These are phyloP conservation scores for Sphagnum magellanicum DNA, from an alignment of 228 moss, liverwort and hornwort species.

Conservation along the genomic window DNA sequence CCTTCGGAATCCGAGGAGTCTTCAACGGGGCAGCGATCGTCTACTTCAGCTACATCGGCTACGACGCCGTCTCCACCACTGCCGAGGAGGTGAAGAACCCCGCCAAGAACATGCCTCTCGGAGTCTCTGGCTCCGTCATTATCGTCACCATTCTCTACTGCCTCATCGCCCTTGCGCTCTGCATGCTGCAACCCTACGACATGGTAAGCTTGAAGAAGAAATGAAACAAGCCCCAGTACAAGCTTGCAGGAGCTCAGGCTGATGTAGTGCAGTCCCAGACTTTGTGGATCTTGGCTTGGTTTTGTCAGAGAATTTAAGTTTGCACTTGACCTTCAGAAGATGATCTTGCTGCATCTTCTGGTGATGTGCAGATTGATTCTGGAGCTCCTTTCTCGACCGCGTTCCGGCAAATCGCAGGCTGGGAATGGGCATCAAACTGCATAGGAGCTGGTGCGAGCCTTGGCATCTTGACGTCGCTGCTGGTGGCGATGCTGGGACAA, in stretches of 20 bases:
- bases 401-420: slow-evolving; percentile 69
- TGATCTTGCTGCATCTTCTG: no score
- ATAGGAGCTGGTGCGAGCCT: slow-evolving; percentile 85
- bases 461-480: slow-evolving; percentile 82
- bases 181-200: slow-evolving; percentile 87
- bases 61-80: slow-evolving; percentile 86
- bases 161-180: slow-evolving; percentile 69
- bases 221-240: no score
- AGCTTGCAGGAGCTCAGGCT: no score
- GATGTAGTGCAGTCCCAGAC: no score
- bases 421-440: slow-evolving; percentile 83
- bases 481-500: slow-evolving; percentile 92
- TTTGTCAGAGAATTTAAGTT: no score
- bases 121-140: slow-evolving; percentile 77
- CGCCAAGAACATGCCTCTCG: slow-evolving; percentile 66
- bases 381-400: slow-evolving; percentile 69
- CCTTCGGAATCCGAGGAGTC: slow-evolving; percentile 62
- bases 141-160: slow-evolving; percentile 74
- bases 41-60: slow-evolving; percentile 96
- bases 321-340: no score
- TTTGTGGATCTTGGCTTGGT: no score
- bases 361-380: slow-evolving; percentile 46
- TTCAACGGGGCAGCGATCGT: slow-evolving; percentile 86
- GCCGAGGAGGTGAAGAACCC: slow-evolving; percentile 92
- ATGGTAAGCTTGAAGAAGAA: slow-evolving; percentile 24